Evolutionary conservation across 2,329 filamentous ascomycete genomes (phyloP).

Genomic region (Diatrype stigma): DNA sequence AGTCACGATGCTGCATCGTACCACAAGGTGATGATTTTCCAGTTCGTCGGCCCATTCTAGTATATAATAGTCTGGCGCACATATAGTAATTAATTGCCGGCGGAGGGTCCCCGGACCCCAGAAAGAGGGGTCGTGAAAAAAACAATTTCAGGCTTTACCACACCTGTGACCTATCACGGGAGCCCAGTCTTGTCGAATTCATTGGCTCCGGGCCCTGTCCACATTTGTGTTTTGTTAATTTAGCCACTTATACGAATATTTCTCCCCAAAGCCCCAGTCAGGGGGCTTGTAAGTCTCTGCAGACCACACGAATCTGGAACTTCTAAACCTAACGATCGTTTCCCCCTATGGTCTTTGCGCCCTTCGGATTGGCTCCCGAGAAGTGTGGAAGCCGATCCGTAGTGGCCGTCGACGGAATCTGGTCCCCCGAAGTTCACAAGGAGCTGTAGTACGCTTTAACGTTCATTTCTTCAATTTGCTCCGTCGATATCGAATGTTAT

Average conservation of each 20-base stretch:
- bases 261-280: no score
- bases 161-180: background rate
- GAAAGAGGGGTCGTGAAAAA: background rate
- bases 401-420: background rate
- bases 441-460: background rate
- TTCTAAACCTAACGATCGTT: no score
- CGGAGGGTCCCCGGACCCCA: background rate
- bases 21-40: background rate
- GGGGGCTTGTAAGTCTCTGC: no score
- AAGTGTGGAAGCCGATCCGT: background rate
- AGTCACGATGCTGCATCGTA: background rate
- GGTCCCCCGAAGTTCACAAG: background rate
- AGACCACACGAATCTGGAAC: no score
- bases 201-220: background rate
- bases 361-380: background rate
- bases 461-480: no score
- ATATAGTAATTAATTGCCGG: background rate
- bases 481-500: no score
- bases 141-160: background rate
- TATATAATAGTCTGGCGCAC: background rate
- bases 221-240: background rate
- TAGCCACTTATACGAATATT: background rate
- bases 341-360: background rate
- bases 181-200: background rate
- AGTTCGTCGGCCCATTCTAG: background rate